Conservation (phyloP, 352 stramenopile species). For the Pythium aquatile region DNA sequence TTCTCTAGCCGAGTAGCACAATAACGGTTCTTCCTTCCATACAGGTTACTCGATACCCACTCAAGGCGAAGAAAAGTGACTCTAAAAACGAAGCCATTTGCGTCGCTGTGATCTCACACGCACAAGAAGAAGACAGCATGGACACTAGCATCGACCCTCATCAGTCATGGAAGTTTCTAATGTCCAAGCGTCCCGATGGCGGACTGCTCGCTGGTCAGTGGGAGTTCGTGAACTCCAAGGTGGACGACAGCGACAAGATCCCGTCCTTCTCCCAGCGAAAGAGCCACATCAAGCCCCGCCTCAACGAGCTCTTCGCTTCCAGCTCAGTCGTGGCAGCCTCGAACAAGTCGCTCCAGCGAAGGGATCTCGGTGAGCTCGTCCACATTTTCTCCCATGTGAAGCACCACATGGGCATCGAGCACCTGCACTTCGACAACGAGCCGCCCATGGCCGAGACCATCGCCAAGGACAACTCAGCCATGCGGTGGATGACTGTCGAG, state of each 20-base stretch:
- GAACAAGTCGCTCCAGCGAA: constrained; percentile 33
- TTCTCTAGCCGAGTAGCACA: too few relatives aligned
- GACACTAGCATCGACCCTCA: constrained; percentile 11
- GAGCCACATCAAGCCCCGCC: constrained; percentile 42
- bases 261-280: constrained; percentile 62
- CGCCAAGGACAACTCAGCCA: neutral
- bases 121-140: constrained; percentile 13
- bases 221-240: constrained; percentile 86
- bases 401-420: constrained; percentile 89
- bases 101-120: constrained; percentile 65
- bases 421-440: constrained; percentile 55
- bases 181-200: constrained; percentile 67
- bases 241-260: constrained; percentile 59
- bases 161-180: constrained; percentile 65
- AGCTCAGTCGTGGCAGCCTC: constrained; percentile 16
- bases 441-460: constrained; percentile 20
- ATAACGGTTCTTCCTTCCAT: neutral
- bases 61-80: constrained; percentile 82
- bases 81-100: constrained; percentile 75
- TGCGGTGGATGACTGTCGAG: constrained; percentile 73
- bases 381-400: constrained; percentile 92
- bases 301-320: constrained; percentile 40
- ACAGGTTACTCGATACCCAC: constrained; percentile 76
- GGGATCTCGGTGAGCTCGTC: constrained; percentile 67
- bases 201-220: constrained; percentile 84